Conservation (phyloP, 495 filamentous ascomycete species). For the Penicillium steckii region DNA sequence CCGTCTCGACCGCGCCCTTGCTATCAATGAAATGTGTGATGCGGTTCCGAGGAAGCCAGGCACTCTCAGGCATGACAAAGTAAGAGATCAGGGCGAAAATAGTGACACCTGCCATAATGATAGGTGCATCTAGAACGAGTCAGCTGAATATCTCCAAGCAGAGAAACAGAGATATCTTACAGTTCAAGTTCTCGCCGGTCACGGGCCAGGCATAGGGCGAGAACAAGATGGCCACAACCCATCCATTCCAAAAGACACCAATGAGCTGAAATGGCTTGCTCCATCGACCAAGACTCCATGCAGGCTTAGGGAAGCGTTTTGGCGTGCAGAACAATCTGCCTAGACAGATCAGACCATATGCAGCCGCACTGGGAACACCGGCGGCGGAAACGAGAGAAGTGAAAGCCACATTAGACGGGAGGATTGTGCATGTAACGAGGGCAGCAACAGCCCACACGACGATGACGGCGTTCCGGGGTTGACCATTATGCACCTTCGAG, state of each 20-base stretch:
- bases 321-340: constrained; percentile 49
- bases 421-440: constrained; percentile 51
- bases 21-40: constrained; percentile 47
- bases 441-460: constrained; percentile 52
- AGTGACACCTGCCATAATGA: constrained; percentile 50
- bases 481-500: constrained; percentile 47
- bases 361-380: constrained; percentile 51
- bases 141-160: background rate
- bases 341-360: constrained; percentile 54
- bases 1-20: constrained; percentile 35
- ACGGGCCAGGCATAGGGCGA: constrained; percentile 48
- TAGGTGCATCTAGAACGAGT: constrained; percentile 39
- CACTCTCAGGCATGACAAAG: constrained; percentile 47
- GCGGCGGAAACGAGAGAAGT: constrained; percentile 53
- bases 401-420: constrained; percentile 54
- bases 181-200: constrained; percentile 44
- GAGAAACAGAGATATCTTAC: constrained; percentile 22
- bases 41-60: constrained; percentile 43
- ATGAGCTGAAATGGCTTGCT: constrained; percentile 51
- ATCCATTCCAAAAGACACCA: constrained; percentile 50
- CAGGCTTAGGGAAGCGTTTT: constrained; percentile 43
- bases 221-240: constrained; percentile 49
- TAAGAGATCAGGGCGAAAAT: constrained; percentile 47
- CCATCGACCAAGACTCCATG: constrained; percentile 43
- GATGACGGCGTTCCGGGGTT: constrained; percentile 54